Percentiles rank a stretch among this genome's conserved stretches.
These are phyloP conservation scores for Pseudogymnoascus sp. DNA, from an alignment of 2,329 filamentous ascomycete genomes.

Conservation along the genomic window DNA sequence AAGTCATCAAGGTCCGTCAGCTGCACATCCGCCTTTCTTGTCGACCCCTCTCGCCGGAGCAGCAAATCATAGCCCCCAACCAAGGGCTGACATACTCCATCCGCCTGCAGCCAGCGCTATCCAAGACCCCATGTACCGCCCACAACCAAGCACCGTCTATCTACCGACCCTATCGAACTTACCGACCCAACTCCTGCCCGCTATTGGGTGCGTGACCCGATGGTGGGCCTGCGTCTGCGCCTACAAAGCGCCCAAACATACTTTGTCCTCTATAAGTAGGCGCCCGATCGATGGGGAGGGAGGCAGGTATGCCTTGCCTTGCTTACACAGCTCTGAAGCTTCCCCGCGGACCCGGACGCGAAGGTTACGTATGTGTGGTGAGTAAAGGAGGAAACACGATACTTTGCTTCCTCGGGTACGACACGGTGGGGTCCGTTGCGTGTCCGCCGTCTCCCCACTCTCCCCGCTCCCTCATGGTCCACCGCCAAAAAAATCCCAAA, in stretches of 20 bases:
- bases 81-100: not conserved
- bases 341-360: not conserved
- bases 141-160: not conserved
- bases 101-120: not conserved
- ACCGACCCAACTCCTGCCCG: not conserved
- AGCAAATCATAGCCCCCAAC: not conserved
- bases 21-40: not conserved
- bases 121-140: not conserved
- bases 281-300: not conserved
- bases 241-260: not conserved
- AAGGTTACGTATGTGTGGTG: not conserved
- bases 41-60: not conserved
- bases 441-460: not conserved
- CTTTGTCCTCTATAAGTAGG: not conserved
- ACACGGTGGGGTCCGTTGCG: not conserved
- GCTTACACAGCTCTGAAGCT: not conserved
- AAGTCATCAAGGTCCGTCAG: not conserved
- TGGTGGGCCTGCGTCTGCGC: not conserved
- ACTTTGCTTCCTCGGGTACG: not conserved
- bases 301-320: not conserved
- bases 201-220: not conserved
- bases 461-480: not conserved
- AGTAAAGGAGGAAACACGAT: not conserved
- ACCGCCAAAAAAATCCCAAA: not conserved
- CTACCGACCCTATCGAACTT: not conserved